A percentile compares a stretch with the other conserved stretches of the same genome.
Evolutionary conservation across 768 basidiomycete species (phyloP).

Genomic region (Leccinellum albellum): DNA sequence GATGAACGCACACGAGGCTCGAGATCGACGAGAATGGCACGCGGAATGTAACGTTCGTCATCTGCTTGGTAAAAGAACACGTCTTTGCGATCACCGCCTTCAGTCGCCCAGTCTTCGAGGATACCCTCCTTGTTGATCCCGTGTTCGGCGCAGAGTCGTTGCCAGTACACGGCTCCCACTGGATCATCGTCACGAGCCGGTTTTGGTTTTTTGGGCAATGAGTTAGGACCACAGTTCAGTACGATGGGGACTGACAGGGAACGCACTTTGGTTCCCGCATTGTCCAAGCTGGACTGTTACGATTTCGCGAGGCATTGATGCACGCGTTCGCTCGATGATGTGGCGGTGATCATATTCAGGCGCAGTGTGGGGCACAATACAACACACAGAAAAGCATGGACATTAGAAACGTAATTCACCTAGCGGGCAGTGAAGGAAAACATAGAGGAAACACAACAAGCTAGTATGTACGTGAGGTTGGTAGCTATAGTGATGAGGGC

Average conservation of each 20-base stretch:
- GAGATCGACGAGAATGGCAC: constrained; percentile 92
- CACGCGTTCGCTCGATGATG: constrained; percentile 1
- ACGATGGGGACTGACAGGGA: not conserved
- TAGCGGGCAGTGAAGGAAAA: constrained; percentile 4
- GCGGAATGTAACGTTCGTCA: constrained; percentile 97
- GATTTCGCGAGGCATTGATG: constrained; percentile 74
- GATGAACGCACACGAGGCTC: constrained; percentile 78
- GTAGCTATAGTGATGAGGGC: constrained; percentile 13
- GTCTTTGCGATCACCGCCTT: constrained; percentile 95
- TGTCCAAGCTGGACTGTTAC: constrained; percentile 85
- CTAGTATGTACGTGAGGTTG: constrained; percentile 19
- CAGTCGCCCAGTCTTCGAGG: constrained; percentile 95
- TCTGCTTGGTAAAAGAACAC: constrained; percentile 99
- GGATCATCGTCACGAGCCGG: not conserved
- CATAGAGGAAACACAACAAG: constrained; percentile 19
- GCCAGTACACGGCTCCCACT: constrained; percentile 99
- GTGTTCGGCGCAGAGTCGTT: constrained; percentile 95
- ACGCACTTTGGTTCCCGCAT: constrained; percentile 87
- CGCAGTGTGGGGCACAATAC: not conserved
- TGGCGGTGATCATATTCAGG: constrained; percentile 4
- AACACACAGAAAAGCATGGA: constrained; percentile 14
- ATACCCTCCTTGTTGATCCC: constrained; percentile 95
- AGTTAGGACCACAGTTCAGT: constrained; percentile 3
- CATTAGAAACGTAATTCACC: constrained; percentile 20
- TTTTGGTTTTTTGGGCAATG: not conserved